phyloP scores from a whole-genome alignment of 208 protist species.

The Crithidia brevicula region DNA sequence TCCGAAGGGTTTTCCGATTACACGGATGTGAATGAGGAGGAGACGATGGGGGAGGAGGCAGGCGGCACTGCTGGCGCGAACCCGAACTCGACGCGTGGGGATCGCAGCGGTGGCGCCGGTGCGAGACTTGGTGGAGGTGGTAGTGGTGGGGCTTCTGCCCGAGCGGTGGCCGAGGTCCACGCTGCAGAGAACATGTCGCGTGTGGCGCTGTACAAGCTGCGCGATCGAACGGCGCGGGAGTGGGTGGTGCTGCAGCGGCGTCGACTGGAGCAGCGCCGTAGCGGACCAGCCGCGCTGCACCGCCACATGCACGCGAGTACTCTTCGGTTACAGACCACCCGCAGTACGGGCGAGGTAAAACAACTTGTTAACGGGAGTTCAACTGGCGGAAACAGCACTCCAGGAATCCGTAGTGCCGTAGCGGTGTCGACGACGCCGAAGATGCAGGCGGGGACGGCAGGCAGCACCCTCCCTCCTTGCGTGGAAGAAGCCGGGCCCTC shows the following conservation, averaged over 20 bases:
- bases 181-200: constrained; percentile 17
- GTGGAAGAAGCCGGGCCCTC: not conserved
- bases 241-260: constrained; percentile 41
- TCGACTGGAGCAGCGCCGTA: constrained; percentile 27
- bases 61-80: not conserved
- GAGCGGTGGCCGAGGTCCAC: constrained; percentile 4
- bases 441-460: not conserved
- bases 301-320: constrained; percentile 35
- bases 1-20: constrained; percentile 5
- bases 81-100: too few species aligned
- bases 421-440: not conserved
- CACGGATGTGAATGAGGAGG: constrained; percentile 3
- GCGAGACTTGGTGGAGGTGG: not conserved
- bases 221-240: constrained; percentile 30
- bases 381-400: too few species aligned
- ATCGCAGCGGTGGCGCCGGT: too few species aligned
- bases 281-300: constrained; percentile 24
- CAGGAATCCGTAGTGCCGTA: too few species aligned
- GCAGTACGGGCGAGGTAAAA: not conserved
- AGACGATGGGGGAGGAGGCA: not conserved
- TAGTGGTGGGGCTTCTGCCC: not conserved
- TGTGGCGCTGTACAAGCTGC: constrained; percentile 25
- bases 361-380: too few species aligned
- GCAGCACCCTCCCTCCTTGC: not conserved
- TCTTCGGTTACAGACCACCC: constrained; percentile 20